Base-by-base conservation (phyloP, 805 yeast species). In the Teunomyces cretensis region DNA sequence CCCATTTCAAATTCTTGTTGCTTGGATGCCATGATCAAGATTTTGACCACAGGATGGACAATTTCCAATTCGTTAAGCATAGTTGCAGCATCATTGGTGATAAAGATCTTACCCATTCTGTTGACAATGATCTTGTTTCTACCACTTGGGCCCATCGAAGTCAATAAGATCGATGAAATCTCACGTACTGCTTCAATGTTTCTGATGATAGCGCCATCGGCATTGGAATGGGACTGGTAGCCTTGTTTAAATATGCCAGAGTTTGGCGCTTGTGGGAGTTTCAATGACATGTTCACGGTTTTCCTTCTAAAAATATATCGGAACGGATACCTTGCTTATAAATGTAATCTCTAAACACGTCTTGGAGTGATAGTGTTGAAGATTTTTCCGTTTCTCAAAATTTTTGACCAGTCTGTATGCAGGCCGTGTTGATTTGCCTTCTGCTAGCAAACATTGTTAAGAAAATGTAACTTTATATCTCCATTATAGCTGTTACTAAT, bases 1-100 rank as follows among this genome's bases (percentile, higher is more conserved):
- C 99, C 99, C 89, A 92, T 86, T 74, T 92, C 99, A 56, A 82
- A 79, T 65, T 94, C 96, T 70, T 94, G 99, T 72, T 94, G 99
- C 64, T 92, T 88, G 11, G 96, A 83, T 15, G 98, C 96, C 97
- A 90, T 90, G 44, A 92, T 94, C 50, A 94, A 78, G 39, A 94
- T 81, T 67, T 92, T 94, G 9, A 94, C 99, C 2, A 97, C 98
- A 5, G 99, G 99, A 64, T 92, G 98, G 39, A 94, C 90, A 53
- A 92, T 89, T 51, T 92, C 97, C 45, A 92, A 74, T 66, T 94
- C 98, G 53, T 86, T 81, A 48, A 94, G 75, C 84, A 94, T 94
- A 6, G 99, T 94, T 31, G 97, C 97, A n/a, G 98, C 97, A 65
- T 94, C 99, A 56, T 88, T 88, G 35, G 98, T 94, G 50, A 94